Evolutionary conservation across 495 filamentous ascomycete genomes (phyloP).

Genomic region (Neurospora tetraspora): DNA sequence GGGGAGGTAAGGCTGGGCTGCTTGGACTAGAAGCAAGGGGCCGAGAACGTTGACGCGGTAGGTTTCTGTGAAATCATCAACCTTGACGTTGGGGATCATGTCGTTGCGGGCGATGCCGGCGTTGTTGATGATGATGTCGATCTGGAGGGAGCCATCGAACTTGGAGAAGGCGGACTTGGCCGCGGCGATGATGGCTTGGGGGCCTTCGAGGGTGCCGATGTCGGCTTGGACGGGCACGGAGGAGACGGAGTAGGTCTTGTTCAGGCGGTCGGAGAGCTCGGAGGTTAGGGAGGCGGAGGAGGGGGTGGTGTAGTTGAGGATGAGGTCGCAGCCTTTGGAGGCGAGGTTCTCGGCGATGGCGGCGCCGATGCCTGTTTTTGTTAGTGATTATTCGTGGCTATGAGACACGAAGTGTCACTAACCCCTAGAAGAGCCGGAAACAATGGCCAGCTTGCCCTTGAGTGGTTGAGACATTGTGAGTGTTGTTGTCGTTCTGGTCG

Average conservation of each 20-base stretch:
- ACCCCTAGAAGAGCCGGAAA: slow-evolving; percentile 73
- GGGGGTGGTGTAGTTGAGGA: slow-evolving; percentile 60
- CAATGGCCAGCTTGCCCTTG: slow-evolving; percentile 63
- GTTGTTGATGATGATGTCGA: slow-evolving; percentile 88
- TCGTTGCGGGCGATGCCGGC: slow-evolving; percentile 60
- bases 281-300: slow-evolving; percentile 19
- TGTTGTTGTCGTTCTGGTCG: background rate
- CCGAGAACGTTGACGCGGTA: slow-evolving; percentile 82
- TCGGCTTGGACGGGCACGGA: slow-evolving; percentile 34
- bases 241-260: slow-evolving; percentile 27
- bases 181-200: slow-evolving; percentile 24
- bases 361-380: slow-evolving; percentile 66
- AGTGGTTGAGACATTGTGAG: slow-evolving; percentile 28
- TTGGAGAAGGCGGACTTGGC: slow-evolving; percentile 21
- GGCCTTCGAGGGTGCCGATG: slow-evolving; percentile 29
- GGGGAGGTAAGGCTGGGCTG: slow-evolving; percentile 59
- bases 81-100: slow-evolving; percentile 44
- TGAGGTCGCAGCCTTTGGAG: slow-evolving; percentile 56
- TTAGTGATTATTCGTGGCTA: too few species aligned
- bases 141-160: slow-evolving; percentile 39
- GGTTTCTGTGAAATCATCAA: slow-evolving; percentile 55
- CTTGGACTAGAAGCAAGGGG: slow-evolving; percentile 70
- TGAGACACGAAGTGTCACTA: too few species aligned
- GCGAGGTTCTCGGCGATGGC: slow-evolving; percentile 75
- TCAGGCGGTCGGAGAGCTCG: slow-evolving; percentile 30